Conservation (phyloP, 108 stramenopile genomes). For the Skeletonema potamos region DNA sequence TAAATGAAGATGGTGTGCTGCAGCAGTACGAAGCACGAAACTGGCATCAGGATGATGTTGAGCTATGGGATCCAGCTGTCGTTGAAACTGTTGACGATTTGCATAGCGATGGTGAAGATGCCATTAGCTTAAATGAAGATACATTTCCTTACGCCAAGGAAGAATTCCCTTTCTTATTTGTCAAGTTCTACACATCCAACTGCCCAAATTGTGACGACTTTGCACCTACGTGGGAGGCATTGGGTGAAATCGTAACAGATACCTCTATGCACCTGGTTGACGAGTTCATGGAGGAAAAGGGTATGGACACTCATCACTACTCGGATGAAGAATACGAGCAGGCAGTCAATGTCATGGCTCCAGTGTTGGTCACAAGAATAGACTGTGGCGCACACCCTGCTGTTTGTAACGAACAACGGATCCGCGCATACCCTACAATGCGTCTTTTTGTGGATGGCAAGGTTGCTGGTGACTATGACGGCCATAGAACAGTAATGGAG, state of each 20-base stretch:
- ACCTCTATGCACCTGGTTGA: conserved; percentile 44
- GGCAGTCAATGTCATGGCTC: conserved; percentile 43
- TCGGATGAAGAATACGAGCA: conserved; percentile 45
- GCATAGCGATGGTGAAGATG: conserved; percentile 54
- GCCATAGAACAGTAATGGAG: conserved; percentile 81
- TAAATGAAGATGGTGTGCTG: conserved; percentile 56
- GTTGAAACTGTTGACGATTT: conserved; percentile 54
- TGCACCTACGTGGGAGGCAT: conserved; percentile 78
- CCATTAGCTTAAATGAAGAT: conserved; percentile 26
- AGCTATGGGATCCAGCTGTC: conserved; percentile 44
- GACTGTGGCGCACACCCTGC: conserved; percentile 63
- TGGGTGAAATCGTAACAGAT: conserved; percentile 52
- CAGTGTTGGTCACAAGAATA: conserved; percentile 51
- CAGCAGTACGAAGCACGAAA: conserved; percentile 63
- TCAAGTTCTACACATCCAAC: conserved; percentile 69
- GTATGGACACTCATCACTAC: conserved; percentile 9
- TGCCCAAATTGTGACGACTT: conserved; percentile 77
- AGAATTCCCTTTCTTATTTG: conserved; percentile 36
- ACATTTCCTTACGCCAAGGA: conserved; percentile 40
- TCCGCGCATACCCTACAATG: conserved; percentile 91
- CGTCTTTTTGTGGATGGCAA: conserved; percentile 81
- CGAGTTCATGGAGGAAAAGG: conserved; percentile 19
- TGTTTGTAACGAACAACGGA: conserved; percentile 70
- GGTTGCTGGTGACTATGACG: conserved; percentile 71
- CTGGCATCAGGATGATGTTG: conserved; percentile 65